A percentile compares a stretch with the other conserved stretches of the same genome.
Evolutionary conservation across 768 basidiomycete genomes (phyloP).

Genomic region (Boletellus sp.): DNA sequence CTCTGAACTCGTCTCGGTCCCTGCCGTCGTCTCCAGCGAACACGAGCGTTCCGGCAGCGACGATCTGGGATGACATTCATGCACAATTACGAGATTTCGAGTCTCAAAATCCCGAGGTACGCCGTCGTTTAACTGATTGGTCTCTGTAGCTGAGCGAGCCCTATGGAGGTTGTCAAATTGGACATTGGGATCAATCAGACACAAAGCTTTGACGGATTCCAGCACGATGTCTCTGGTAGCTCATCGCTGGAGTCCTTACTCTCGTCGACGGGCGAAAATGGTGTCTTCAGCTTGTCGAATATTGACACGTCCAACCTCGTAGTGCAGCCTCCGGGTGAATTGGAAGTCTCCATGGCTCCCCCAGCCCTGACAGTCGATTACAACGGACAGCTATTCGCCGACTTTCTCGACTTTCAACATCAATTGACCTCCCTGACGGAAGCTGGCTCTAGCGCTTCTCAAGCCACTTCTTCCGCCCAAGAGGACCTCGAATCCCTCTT

Average conservation of each 20-base stretch:
- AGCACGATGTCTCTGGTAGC: neutral
- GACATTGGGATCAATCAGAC: constrained; percentile 11
- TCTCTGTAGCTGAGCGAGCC: neutral
- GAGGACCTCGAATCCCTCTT: constrained; percentile 26
- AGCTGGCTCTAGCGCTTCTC: constrained; percentile 2
- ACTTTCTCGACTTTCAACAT: constrained; percentile 16
- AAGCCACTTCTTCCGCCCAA: constrained; percentile 1
- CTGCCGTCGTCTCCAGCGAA: constrained; percentile 2
- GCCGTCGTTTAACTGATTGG: neutral
- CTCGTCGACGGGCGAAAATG: constrained; percentile 30
- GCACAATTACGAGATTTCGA: neutral
- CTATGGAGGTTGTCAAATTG: constrained; percentile 12
- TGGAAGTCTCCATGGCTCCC: constrained; percentile 32
- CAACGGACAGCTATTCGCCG: constrained; percentile 19
- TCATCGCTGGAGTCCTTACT: constrained; percentile 26
- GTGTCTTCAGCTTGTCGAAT: constrained; percentile 35
- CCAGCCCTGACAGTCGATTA: constrained; percentile 4
- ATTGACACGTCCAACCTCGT: constrained; percentile 31
- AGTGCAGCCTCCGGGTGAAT: constrained; percentile 34
- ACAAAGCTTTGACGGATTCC: constrained; percentile 3
- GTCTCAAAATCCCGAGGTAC: constrained; percentile 13
- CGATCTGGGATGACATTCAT: constrained; percentile 11
- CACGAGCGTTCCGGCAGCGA: neutral
- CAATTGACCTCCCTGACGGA: constrained; percentile 1
- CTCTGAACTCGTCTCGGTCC: neutral